Evolutionary conservation across 2,329 filamentous ascomycete species (phyloP), one percentile per base, ranked within the genome.

Genomic region (Cladobotryum mycophilum): DNA sequence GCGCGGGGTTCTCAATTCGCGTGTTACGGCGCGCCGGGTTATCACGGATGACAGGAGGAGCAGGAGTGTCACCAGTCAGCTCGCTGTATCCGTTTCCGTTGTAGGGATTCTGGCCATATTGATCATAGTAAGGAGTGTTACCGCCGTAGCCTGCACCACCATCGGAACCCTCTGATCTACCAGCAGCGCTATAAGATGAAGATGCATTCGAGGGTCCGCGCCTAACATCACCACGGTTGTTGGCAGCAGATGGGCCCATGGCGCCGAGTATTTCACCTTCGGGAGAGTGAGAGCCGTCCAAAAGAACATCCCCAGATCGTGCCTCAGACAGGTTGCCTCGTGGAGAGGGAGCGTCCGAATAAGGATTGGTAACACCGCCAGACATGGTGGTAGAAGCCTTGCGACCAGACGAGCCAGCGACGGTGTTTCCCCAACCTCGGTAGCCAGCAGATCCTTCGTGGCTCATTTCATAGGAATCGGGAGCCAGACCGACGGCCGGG

Each of bases 121-220:
- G 79, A 51, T 82, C 78, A 60, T 82, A 81, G 61, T 82, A 81
- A 48, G 68, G 69, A 36, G 69, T 70, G 36, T 69, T 70, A 40
- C 73, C 72, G 59, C 79, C 68, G 15, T 69, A 67, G 38, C 72
- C 75, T 49, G 72, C 68, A 47, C 66, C 67, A 30, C 68, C 71
- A 18, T 84, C 82, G 12, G 82, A 86, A 9, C 77, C 48, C 4
- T 86, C 84, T 0, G 92, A 96, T 53, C 81, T 82, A 41, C 82
- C 84, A 7, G 83, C 87, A 12, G 85, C 86, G 56, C 91, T 96
- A 72, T 97, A 99, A 1, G 89, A 91, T 0, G 93, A 97, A 0
- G 93, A 99, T 5, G 93, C 93, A 63, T 97, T 97, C 5, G 92
- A 97, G 2, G 89, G 85, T 1, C 93, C 93, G 48, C 93, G 86